Evolutionary conservation across 176 grass and related monocot genomes (phyloP).

Genomic region (Lolium perenne): DNA sequence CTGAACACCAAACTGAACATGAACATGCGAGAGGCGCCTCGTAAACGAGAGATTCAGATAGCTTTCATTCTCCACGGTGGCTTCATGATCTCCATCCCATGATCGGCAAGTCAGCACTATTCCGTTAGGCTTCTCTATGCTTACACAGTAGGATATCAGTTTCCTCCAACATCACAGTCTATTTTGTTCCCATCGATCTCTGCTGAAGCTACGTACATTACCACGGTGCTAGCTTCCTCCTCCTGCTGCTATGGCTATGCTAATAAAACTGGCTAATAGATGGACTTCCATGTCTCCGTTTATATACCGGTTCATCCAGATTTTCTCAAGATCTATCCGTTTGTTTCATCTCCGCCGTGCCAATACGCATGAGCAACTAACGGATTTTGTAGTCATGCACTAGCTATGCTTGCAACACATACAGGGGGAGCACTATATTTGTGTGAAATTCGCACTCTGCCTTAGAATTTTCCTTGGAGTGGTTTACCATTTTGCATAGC

Average conservation of each 20-base stretch:
- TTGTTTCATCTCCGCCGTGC: not conserved
- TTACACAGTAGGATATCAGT: not conserved
- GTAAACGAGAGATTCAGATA: not conserved
- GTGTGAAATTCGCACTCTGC: not conserved
- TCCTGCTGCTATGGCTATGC: not conserved
- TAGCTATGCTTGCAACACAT: not conserved
- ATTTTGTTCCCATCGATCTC: not conserved
- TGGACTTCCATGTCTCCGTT: not conserved
- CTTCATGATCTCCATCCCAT: not conserved
- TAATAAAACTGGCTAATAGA: not conserved
- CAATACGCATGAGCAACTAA: slow-evolving; percentile 1
- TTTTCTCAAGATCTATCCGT: not conserved
- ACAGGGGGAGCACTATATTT: not conserved
- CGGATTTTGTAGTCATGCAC: not conserved
- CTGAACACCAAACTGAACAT: not conserved
- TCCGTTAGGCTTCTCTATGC: fast-evolving
- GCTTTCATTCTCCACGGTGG: not conserved
- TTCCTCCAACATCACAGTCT: not conserved
- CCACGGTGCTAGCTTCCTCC: no score
- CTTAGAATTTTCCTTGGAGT: no score
- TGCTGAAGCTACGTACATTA: not conserved
- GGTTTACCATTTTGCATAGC: not conserved
- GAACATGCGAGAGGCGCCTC: not conserved
- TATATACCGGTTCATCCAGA: not conserved
- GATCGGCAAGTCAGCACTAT: not conserved